phyloP scores from a whole-genome alignment of 2,329 filamentous ascomycete genomes.

The Pestalotiopsis sp. region DNA sequence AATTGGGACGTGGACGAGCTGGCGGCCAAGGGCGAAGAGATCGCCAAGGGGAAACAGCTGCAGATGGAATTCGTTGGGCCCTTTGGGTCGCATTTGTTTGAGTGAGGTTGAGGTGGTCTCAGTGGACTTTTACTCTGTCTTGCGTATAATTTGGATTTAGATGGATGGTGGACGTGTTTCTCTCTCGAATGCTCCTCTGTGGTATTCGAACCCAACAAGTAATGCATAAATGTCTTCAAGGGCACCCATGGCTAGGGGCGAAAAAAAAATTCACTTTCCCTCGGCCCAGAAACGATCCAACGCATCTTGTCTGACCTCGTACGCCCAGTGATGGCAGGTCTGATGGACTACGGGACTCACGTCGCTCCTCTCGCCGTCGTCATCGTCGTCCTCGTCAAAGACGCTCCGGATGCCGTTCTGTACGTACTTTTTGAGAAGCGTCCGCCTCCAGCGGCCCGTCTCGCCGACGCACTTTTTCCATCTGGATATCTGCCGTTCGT shows the following conservation, averaged over 20 bases:
- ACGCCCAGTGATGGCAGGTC: slow-evolving; percentile 60
- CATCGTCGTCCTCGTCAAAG: slow-evolving; percentile 46
- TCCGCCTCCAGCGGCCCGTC: slow-evolving; percentile 52
- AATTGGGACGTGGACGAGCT: slow-evolving; percentile 42
- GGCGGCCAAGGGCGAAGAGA: slow-evolving; percentile 30
- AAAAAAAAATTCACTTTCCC: slow-evolving; percentile 12
- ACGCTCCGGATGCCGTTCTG: slow-evolving; percentile 42
- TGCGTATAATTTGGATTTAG: neutral
- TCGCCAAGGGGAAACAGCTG: neutral
- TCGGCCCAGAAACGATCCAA: slow-evolving; percentile 49
- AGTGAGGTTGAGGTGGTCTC: neutral
- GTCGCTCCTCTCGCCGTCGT: slow-evolving; percentile 36
- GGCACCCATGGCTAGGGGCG: neutral
- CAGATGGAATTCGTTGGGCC: slow-evolving; percentile 1
- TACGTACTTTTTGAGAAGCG: slow-evolving; percentile 54
- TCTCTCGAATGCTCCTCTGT: too few relatives aligned
- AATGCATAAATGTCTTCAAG: neutral
- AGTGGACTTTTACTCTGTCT: neutral
- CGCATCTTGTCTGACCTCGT: slow-evolving; percentile 51
- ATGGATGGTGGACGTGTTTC: neutral
- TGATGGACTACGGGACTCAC: slow-evolving; percentile 60
- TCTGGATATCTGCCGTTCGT: slow-evolving; percentile 52
- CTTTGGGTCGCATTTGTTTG: slow-evolving; percentile 3
- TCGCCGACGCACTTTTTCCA: slow-evolving; percentile 57
- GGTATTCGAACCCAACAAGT: neutral